These are phyloP conservation scores for Borealophlyctis nickersoniae DNA, from an alignment of 192 early-diverging fungal genomes.

Conservation along the genomic window DNA sequence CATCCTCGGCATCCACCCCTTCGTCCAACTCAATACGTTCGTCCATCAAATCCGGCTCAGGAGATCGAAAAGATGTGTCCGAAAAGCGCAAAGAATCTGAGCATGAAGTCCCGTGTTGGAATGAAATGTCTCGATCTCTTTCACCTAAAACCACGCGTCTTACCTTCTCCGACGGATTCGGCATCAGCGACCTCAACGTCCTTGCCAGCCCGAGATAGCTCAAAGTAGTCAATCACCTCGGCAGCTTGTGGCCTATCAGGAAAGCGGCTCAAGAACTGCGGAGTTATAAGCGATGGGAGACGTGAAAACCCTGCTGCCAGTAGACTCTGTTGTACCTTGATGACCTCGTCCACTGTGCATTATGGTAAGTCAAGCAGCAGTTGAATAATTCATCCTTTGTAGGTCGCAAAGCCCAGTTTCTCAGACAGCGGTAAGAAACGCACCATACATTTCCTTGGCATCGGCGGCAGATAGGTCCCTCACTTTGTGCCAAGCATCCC, in stretches of 20 bases:
- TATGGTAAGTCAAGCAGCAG: background rate
- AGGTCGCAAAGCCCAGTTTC: background rate
- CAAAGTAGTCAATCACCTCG: constrained; percentile 32
- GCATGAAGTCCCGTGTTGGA: too few relatives aligned
- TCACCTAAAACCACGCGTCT: background rate
- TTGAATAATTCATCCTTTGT: background rate
- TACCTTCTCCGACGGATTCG: constrained; percentile 23
- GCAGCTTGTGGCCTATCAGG: constrained; percentile 22
- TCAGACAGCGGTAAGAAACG: constrained; percentile 12
- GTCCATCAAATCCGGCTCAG: too few relatives aligned
- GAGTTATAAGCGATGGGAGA: background rate
- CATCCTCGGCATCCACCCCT: too few relatives aligned
- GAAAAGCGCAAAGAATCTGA: too few relatives aligned
- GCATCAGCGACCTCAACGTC: constrained; percentile 8
- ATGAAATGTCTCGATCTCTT: too few relatives aligned
- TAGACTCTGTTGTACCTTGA: background rate
- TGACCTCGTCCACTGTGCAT: background rate
- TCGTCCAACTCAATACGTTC: too few relatives aligned
- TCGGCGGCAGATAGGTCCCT: background rate
- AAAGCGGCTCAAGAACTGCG: constrained; percentile 20
- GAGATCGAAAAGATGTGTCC: too few relatives aligned
- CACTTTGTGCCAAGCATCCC: constrained; percentile 17
- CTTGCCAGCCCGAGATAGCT: constrained; percentile 20
- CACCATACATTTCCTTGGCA: constrained; percentile 22
- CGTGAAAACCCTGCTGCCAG: background rate